Evolutionary conservation across 345 rosid species (phyloP), one percentile per base, ranked within the genome.

Genomic region (Lumnitzera littorea): DNA sequence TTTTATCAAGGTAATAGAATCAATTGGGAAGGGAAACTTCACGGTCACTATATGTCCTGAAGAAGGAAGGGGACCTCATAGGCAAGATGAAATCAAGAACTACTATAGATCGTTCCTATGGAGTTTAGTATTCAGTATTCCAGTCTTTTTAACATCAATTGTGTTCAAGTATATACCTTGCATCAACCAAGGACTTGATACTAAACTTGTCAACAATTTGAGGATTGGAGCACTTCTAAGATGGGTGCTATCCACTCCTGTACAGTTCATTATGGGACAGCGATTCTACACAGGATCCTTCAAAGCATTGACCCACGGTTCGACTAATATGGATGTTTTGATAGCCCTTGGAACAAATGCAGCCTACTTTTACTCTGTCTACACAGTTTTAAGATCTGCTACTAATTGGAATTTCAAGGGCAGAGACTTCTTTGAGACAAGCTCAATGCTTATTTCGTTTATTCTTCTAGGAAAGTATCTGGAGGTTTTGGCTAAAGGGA

Each of bases 311-410:
- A 74, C 81, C 57, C 81, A 65, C 12, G 85, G 94, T 60, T 85
- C 94, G 4, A 86, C 94, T 25, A 91, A 88, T 62, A 91, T 87
- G 97, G 96, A 91, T 74, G 97, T 91, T 62, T 58, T 91, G 76
- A 86, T 91, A 11, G 86, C 92, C 15, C 66, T 91, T 58, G 97
- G 97, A 66, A 91, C 96, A 36, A 91, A 91, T 72, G 83, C 89
- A 23, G 94, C 97, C n/a, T 91, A 91, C 66, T 91, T 91, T 60
- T 91, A 85, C 72, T 91, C 97, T 0, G 74, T 80, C 14, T 91
- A 91, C 66, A 71, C 86, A 0, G 86, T 84, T 60, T 57, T 84
- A 60, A 86, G 88, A 74, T 84, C 97, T 65, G 85, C 96, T 51
- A 75, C 78, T 1, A 82, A 88, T 63, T 64, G 77, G 11, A 54